Evolutionary conservation across 2,329 filamentous ascomycete genomes (phyloP), one percentile per base, ranked within the genome.

Genomic region (Ciborinia camelliae): DNA sequence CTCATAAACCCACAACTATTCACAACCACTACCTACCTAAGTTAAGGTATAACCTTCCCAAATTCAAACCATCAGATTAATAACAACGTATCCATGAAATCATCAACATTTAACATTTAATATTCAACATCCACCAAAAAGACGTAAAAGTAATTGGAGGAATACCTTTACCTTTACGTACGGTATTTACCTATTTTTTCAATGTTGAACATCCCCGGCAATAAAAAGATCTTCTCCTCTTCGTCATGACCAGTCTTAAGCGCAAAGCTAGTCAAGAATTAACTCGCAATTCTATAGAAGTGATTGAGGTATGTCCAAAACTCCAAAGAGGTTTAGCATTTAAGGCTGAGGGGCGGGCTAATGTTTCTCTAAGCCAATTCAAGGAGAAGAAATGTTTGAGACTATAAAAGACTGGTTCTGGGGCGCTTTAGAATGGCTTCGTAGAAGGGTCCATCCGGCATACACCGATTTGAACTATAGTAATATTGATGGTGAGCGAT

Each of bases 191-290:
- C n/a, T n/a, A n/a, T n/a, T n/a, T n/a, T 37, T 37, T 63, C 53
- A 23, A 63, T 63, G 62, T 58, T 58, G 61, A 30, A 28, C 23
- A 15, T 45, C 37, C 26, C 39, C 23, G 58, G 61, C 39, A 41
- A 50, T 26, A 28, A 18, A 18, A 37, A 45, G 51, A 58, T 20
- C 26, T 47, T 23, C 28, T 30, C n/a, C 37, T 58, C 26, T 35
- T 37, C 62, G 62, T 37, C 41, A 63, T 63, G 62, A 63, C 52
- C 62, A 57, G 52, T 59, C 65, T 57, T 53, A 73, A 73, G 64
- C 66, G 72, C 47, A 73, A 70, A 67, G 71, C 72, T 35, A 43
- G 59, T 15, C 60, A 69, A 39, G 62, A 73, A 63, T 65, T 71
- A 59, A 70, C 65, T 26, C 61, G 66, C 20, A 66, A 67, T 50